Percentiles rank a stretch among this genome's conserved stretches.
These are phyloP conservation scores for Mrakia gelida DNA, from an alignment of 768 basidiomycete species.

Conservation along the genomic window DNA sequence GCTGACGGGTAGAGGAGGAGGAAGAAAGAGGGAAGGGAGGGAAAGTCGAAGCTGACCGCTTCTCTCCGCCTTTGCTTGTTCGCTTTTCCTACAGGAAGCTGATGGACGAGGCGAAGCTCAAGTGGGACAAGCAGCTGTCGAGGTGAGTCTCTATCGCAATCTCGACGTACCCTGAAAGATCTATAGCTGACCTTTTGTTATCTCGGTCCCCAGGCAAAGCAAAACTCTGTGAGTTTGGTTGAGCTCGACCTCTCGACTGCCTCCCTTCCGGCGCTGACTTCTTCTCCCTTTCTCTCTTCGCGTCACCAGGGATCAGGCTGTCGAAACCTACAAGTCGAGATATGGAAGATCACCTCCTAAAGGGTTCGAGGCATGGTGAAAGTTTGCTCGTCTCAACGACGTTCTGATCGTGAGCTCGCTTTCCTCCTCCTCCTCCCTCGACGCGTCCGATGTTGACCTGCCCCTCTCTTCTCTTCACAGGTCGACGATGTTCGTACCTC, in stretches of 20 bases:
- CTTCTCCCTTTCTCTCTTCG: no score
- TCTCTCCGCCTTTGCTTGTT: no score
- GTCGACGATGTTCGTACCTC: not conserved
- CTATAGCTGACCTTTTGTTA: not conserved
- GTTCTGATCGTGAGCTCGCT: slow-evolving; percentile 4
- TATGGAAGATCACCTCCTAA: slow-evolving; percentile 37
- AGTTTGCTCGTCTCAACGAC: slow-evolving; percentile 31
- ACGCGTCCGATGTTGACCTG: not conserved
- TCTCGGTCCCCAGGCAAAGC: not conserved
- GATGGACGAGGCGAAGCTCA: not conserved
- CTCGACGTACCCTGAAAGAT: not conserved
- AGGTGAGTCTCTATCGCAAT: not conserved
- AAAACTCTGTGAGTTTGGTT: not conserved
- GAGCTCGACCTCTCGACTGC: not conserved
- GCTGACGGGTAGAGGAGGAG: no score
- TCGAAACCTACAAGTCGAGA: slow-evolving; percentile 37
- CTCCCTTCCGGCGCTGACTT: not conserved
- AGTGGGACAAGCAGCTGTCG: not conserved
- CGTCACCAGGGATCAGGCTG: slow-evolving; percentile 28
- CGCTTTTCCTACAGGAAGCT: no score
- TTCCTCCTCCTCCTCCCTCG: not conserved
- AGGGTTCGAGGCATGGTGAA: slow-evolving; percentile 42
- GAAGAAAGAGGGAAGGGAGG: no score
- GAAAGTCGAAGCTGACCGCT: no score
- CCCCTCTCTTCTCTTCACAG: not conserved